Evolutionary conservation across 1,284 basidiomycete species (phyloP).

Genomic region (Rugosomyces carneus): DNA sequence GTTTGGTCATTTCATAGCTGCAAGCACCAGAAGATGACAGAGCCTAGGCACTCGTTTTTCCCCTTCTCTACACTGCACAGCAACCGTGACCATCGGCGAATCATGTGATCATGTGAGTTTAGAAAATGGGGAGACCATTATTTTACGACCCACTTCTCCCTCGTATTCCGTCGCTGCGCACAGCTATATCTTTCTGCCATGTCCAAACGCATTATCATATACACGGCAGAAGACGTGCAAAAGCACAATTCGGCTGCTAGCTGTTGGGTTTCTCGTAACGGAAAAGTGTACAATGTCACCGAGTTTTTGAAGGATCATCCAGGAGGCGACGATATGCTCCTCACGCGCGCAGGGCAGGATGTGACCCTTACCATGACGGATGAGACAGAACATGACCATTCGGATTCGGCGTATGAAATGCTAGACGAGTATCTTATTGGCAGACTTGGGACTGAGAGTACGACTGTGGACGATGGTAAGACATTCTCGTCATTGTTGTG

Average conservation of each 20-base stretch:
- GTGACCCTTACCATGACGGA: conserved; percentile 82
- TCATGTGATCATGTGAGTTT: too few relatives aligned
- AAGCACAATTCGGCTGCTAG: conserved; percentile 48
- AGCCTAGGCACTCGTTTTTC: too few relatives aligned
- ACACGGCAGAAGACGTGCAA: conserved; percentile 64
- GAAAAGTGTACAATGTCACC: conserved; percentile 80
- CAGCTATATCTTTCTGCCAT: conserved; percentile 23
- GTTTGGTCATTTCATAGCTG: too few relatives aligned
- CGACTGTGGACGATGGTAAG: conserved; percentile 73
- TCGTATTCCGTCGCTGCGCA: not conserved
- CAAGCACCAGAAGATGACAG: too few relatives aligned
- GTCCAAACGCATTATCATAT: conserved; percentile 67
- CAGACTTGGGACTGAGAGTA: conserved; percentile 70
- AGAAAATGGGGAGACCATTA: too few relatives aligned
- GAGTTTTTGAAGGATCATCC: conserved; percentile 76
- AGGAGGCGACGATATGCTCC: conserved; percentile 79
- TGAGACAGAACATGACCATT: conserved; percentile 86
- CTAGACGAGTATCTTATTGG: conserved; percentile 85
- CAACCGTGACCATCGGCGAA: too few relatives aligned
- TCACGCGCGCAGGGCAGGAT: conserved; percentile 81
- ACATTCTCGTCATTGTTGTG: not conserved
- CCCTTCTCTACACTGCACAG: too few relatives aligned
- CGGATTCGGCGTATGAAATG: conserved; percentile 89
- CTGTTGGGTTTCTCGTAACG: conserved; percentile 72
- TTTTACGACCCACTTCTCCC: not conserved